phyloP scores from a whole-genome alignment of 2,329 filamentous ascomycete genomes.

The Pleomassaria siparia region DNA sequence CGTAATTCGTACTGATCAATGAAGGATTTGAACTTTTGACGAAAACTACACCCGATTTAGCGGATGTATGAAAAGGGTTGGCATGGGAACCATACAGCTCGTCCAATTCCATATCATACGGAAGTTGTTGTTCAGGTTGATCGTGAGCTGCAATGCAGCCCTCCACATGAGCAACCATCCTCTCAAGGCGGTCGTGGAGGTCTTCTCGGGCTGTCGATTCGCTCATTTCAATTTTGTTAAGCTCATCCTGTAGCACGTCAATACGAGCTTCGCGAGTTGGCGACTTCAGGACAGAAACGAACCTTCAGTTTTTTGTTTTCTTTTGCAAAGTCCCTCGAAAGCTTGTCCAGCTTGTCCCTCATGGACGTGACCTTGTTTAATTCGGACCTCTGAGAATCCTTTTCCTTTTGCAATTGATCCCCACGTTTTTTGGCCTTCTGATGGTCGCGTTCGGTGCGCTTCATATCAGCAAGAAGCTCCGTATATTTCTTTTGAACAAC shows the following conservation, averaged over 20 bases:
- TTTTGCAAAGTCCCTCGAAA: conserved; percentile 89
- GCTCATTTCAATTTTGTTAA: conserved; percentile 79
- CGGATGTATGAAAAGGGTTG: not conserved
- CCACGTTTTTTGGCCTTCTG: conserved; percentile 94
- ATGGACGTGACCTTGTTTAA: conserved; percentile 85
- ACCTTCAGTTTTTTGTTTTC: conserved; percentile 99
- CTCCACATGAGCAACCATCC: conserved; percentile 79
- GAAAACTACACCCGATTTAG: conserved; percentile 45
- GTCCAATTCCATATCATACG: conserved; percentile 86
- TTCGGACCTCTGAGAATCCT: conserved; percentile 85
- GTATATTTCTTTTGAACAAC: conserved; percentile 87
- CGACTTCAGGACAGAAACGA: conserved; percentile 25
- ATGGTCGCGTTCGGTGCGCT: conserved; percentile 89
- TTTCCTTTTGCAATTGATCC: conserved; percentile 94
- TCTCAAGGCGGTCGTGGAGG: conserved; percentile 82
- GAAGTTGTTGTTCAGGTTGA: conserved; percentile 70
- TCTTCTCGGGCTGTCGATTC: conserved; percentile 80
- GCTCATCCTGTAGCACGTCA: conserved; percentile 73
- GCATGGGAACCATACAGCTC: conserved; percentile 71
- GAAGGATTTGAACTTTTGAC: conserved; percentile 88
- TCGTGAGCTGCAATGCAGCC: conserved; percentile 86
- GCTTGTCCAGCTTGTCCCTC: conserved; percentile 95
- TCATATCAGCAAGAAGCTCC: conserved; percentile 91
- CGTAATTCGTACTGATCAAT: conserved; percentile 96
- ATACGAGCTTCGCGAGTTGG: conserved; percentile 1